Conservation (phyloP, 768 basidiomycete genomes). For the Chiua virens region DNA sequence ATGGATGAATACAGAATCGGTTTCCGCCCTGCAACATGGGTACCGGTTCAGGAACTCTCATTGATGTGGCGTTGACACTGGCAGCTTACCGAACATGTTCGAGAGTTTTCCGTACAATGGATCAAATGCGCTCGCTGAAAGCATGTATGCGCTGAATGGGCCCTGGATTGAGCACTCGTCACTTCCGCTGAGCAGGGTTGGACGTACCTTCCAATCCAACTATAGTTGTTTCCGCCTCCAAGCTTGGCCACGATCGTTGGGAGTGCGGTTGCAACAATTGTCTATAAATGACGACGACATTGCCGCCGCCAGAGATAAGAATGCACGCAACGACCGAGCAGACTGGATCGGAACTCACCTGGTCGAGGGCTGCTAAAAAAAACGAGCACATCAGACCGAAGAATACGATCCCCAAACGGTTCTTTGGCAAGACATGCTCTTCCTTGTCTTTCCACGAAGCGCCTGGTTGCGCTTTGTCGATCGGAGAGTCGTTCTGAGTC, state of each 20-base stretch:
- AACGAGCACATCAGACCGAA: constrained; percentile 31
- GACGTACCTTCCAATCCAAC: constrained; percentile 72
- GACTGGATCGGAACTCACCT: constrained; percentile 37
- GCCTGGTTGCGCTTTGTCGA: constrained; percentile 38
- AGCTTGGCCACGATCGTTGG: constrained; percentile 68
- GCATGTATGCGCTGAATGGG: constrained; percentile 62
- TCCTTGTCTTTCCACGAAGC: constrained; percentile 57
- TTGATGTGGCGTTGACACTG: not conserved
- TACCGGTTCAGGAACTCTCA: not conserved
- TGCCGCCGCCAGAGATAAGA: not conserved
- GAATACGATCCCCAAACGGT: constrained; percentile 24
- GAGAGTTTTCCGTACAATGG: constrained; percentile 82
- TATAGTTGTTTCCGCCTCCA: constrained; percentile 61
- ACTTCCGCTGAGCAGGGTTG: not conserved
- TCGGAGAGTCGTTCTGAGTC: not conserved
- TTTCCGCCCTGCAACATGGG: constrained; percentile 60
- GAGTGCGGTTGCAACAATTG: constrained; percentile 72
- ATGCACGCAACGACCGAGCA: not conserved
- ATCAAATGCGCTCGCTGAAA: constrained; percentile 62
- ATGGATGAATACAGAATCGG: constrained; percentile 69
- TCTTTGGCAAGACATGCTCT: constrained; percentile 50
- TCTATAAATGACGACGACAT: constrained; percentile 35
- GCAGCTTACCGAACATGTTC: constrained; percentile 43
- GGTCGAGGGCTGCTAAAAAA: constrained; percentile 54
- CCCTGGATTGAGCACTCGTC: too few relatives aligned